Conservation (phyloP, 257 asterid species). For the Forsythia viridissima region DNA sequence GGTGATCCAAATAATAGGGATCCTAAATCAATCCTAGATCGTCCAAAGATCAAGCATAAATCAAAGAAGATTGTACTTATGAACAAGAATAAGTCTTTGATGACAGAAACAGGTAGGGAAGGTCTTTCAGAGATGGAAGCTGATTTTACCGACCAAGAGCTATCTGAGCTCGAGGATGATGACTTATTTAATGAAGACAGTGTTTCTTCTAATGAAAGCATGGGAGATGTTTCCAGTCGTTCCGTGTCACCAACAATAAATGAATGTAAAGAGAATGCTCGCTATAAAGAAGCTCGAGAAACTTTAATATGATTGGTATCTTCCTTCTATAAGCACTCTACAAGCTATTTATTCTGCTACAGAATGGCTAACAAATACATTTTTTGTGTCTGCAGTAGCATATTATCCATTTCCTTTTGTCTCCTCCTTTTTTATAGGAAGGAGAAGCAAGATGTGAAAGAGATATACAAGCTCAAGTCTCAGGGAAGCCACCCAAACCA, state of each 20-base stretch:
- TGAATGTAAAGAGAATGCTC: not conserved
- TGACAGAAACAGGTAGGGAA: conserved; percentile 20
- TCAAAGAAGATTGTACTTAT: conserved; percentile 3
- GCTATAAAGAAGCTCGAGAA: not conserved
- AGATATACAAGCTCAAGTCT: too few species aligned
- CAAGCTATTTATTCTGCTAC: not conserved
- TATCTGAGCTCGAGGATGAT: conserved; percentile 40
- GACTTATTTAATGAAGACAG: conserved; percentile 21
- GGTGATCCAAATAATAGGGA: conserved; percentile 76
- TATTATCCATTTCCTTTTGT: too few species aligned
- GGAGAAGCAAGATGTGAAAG: too few species aligned
- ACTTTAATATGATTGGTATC: not conserved
- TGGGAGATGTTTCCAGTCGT: not conserved
- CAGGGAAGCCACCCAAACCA: too few species aligned
- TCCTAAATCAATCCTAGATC: conserved; percentile 51
- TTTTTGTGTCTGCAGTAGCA: not conserved
- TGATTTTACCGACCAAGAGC: conserved; percentile 33
- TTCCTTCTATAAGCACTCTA: not conserved
- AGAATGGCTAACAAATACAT: not conserved
- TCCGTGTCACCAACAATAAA: not conserved
- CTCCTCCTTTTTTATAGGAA: too few species aligned
- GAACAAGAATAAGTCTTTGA: conserved; percentile 15
- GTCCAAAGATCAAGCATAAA: conserved; percentile 23
- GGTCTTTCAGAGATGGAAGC: conserved; percentile 23
- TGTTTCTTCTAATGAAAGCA: conserved; percentile 32